A percentile compares a stretch with the other conserved stretches of the same genome.
phyloP scores from a whole-genome alignment of 345 rosid species.

The Citrus mangshanensis region DNA sequence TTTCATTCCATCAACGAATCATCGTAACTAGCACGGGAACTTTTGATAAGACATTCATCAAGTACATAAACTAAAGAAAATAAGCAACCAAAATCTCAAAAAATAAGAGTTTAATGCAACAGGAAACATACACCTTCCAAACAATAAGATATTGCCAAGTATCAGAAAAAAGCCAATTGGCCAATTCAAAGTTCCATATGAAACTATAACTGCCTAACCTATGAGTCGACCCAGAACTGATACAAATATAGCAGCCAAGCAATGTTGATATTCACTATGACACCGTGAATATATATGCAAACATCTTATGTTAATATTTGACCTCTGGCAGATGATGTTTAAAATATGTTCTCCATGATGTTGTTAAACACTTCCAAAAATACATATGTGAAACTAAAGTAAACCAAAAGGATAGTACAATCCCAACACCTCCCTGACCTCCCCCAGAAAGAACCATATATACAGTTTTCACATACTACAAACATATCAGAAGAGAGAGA shows the following conservation, averaged over 20 bases:
- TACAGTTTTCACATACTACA: not conserved
- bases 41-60: not conserved
- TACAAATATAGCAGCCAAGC: not conserved
- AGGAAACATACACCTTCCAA: not conserved
- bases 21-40: not conserved
- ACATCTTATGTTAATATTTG: not conserved
- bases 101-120: not conserved
- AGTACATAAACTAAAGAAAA: not conserved
- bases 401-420: not conserved
- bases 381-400: not conserved
- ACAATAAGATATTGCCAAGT: not conserved
- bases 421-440: not conserved
- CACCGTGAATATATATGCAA: not conserved
- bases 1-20: not conserved
- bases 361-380: not conserved
- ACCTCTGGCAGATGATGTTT: not conserved
- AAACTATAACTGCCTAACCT: not conserved
- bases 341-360: not conserved
- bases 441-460: not conserved
- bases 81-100: not conserved
- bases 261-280: not conserved
- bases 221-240: not conserved
- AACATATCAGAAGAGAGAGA: not conserved
- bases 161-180: not conserved
- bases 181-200: not conserved